Percentiles rank a stretch among this genome's conserved stretches.
Conservation (phyloP, 2,329 filamentous ascomycete species). For the Cercospora sp. region DNA sequence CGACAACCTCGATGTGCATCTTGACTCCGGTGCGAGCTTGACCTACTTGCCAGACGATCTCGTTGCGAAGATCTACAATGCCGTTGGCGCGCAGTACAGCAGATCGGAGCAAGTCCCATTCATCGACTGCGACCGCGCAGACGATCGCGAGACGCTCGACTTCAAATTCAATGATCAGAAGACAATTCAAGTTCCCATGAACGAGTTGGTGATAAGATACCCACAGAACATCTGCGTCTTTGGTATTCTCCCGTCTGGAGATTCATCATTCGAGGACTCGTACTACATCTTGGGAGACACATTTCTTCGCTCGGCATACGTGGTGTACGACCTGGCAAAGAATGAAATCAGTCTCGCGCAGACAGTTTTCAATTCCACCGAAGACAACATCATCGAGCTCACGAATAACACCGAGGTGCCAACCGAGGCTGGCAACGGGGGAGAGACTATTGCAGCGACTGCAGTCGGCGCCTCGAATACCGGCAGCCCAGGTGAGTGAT, state of each 20-base stretch:
- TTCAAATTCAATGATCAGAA: slow-evolving; percentile 56
- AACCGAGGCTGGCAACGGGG: slow-evolving; percentile 6
- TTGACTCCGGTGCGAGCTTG: slow-evolving; percentile 70
- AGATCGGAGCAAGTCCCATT: slow-evolving; percentile 36
- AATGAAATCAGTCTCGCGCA: slow-evolving; percentile 62
- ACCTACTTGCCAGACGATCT: slow-evolving; percentile 67
- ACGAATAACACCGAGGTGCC: slow-evolving; percentile 27
- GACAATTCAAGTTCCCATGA: slow-evolving; percentile 55
- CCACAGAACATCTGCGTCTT: slow-evolving; percentile 7
- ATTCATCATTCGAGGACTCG: slow-evolving; percentile 51
- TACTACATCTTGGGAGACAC: slow-evolving; percentile 60
- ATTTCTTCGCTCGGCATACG: slow-evolving; percentile 63
- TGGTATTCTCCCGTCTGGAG: slow-evolving; percentile 37
- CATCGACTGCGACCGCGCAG: slow-evolving; percentile 38
- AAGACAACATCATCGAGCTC: slow-evolving; percentile 56
- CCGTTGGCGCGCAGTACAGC: slow-evolving; percentile 45
- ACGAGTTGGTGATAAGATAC: slow-evolving; percentile 55
- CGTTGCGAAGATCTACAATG: slow-evolving; percentile 45
- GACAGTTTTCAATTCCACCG: slow-evolving; percentile 59
- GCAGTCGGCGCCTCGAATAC: slow-evolving; percentile 8
- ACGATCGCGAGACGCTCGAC: slow-evolving; percentile 51
- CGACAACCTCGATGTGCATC: slow-evolving; percentile 48
- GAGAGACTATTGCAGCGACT: slow-evolving; percentile 14
- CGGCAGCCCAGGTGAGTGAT: slow-evolving; percentile 10
- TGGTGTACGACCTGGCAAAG: slow-evolving; percentile 61